Percentiles rank a stretch among this genome's conserved stretches.
Evolutionary conservation across 805 yeast genomes (phyloP).

Genomic region (Schwanniomyces pseudopolymorphus): DNA sequence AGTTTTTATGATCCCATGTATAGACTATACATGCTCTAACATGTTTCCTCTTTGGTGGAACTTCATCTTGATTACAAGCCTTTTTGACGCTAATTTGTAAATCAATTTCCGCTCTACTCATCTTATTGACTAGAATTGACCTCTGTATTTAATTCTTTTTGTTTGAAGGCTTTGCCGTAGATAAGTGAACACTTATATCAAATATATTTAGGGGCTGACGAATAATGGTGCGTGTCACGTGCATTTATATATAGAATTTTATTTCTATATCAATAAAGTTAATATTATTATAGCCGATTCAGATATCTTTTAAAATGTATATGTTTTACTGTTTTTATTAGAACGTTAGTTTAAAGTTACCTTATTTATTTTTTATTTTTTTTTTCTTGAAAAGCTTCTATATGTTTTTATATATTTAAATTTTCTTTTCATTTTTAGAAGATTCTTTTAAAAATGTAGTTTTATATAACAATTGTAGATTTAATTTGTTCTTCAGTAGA

Average conservation of each 20-base stretch:
- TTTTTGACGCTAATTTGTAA: conserved; percentile 63
- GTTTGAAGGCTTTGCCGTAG: neutral
- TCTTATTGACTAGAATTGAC: conserved; percentile 8
- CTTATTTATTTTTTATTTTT: too few relatives aligned
- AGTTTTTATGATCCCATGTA: conserved; percentile 92
- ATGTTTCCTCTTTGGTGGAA: conserved; percentile 94
- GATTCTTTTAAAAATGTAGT: too few relatives aligned
- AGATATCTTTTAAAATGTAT: too few relatives aligned
- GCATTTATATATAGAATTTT: neutral
- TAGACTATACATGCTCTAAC: conserved; percentile 93
- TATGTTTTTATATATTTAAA: too few relatives aligned
- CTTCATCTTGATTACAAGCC: conserved; percentile 82
- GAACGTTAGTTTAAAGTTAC: too few relatives aligned
- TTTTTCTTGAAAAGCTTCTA: too few relatives aligned
- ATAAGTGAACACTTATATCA: neutral
- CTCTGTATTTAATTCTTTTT: neutral
- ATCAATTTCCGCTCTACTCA: conserved; percentile 49
- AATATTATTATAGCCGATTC: too few relatives aligned
- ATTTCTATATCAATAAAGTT: too few relatives aligned
- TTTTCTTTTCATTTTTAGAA: too few relatives aligned
- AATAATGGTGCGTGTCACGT: neutral
- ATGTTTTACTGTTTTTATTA: too few relatives aligned
- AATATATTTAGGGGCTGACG: conserved; percentile 7
- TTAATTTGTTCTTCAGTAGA: too few relatives aligned
- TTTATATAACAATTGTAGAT: too few relatives aligned